Evolutionary conservation across 2,329 filamentous ascomycete genomes (phyloP).

Genomic region (Penicillium concentricum): DNA sequence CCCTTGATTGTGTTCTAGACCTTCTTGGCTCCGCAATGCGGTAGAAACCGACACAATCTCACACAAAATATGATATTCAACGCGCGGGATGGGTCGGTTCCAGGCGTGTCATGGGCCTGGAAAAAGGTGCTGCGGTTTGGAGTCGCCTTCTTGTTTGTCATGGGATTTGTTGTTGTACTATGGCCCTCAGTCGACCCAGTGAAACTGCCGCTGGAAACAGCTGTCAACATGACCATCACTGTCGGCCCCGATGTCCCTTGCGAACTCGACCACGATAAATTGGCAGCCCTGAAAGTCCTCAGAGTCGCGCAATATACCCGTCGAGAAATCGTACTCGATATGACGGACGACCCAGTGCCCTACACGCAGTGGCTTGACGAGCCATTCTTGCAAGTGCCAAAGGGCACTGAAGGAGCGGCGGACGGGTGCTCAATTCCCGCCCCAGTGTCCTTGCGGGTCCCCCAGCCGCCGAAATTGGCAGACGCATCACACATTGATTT

Average conservation of each 20-base stretch:
- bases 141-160: slow-evolving; percentile 25
- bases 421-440: slow-evolving; percentile 44
- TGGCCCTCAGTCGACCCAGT: slow-evolving; percentile 26
- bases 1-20: slow-evolving; percentile 9
- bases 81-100: slow-evolving; percentile 23
- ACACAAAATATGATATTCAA: slow-evolving; percentile 25
- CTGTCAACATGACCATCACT: slow-evolving; percentile 28
- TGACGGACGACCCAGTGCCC: slow-evolving; percentile 23
- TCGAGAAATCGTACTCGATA: slow-evolving; percentile 29
- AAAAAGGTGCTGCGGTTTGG: slow-evolving; percentile 33
- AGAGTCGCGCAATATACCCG: slow-evolving; percentile 33
- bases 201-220: slow-evolving; percentile 11
- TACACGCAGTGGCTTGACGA: slow-evolving; percentile 28
- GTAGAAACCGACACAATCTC: slow-evolving; percentile 5
- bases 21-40: slow-evolving; percentile 21
- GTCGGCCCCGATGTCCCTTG: slow-evolving; percentile 29
- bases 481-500: slow-evolving; percentile 56
- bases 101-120: slow-evolving; percentile 31
- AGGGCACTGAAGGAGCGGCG: slow-evolving; percentile 15
- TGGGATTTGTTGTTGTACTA: slow-evolving; percentile 26
- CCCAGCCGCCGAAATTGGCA: slow-evolving; percentile 42
- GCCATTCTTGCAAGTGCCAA: slow-evolving; percentile 24
- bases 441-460: slow-evolving; percentile 50
- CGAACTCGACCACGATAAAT: slow-evolving; percentile 26
- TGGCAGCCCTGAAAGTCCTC: slow-evolving; percentile 25